Conservation (phyloP, 176 grass and related monocot species). For the Tillandsia fasciculata region DNA sequence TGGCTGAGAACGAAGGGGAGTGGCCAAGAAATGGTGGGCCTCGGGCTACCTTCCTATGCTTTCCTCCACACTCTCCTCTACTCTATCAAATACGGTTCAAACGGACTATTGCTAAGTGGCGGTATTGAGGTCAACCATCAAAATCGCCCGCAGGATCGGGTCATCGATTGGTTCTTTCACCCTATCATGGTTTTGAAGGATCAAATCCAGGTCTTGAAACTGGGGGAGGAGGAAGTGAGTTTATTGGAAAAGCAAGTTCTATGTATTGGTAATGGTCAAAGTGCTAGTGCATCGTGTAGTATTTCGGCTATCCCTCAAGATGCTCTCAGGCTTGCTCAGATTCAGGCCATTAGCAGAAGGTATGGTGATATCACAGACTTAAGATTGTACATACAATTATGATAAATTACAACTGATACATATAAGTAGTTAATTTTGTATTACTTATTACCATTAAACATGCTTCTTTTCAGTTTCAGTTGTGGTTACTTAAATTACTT, state of each 20-base stretch:
- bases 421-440: too few species aligned
- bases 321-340: conserved; percentile 51
- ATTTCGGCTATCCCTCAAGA: conserved; percentile 36
- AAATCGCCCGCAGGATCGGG: conserved; percentile 60
- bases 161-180: conserved; percentile 87
- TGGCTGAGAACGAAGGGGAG: conserved; percentile 57
- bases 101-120: conserved; percentile 42
- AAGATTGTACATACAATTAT: too few species aligned
- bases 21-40: conserved; percentile 42
- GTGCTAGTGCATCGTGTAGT: conserved; percentile 28
- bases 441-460: too few species aligned
- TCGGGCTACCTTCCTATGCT: conserved; percentile 58
- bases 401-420: too few species aligned
- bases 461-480: too few species aligned
- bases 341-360: conserved; percentile 92
- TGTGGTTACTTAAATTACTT: too few species aligned
- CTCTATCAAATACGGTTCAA: conserved; percentile 48
- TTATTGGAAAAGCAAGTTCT: conserved; percentile 58
- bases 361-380: conserved; percentile 7
- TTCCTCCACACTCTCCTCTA: conserved; percentile 40
- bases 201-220: conserved; percentile 53
- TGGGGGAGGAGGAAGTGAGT: conserved; percentile 53
- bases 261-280: conserved; percentile 33
- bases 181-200: conserved; percentile 74
- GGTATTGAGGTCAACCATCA: conserved; percentile 52